Percentiles rank a stretch among this genome's conserved stretches.
Evolutionary conservation across 2,329 filamentous ascomycete genomes (phyloP).

Genomic region (Incumbomyces delicatus): DNA sequence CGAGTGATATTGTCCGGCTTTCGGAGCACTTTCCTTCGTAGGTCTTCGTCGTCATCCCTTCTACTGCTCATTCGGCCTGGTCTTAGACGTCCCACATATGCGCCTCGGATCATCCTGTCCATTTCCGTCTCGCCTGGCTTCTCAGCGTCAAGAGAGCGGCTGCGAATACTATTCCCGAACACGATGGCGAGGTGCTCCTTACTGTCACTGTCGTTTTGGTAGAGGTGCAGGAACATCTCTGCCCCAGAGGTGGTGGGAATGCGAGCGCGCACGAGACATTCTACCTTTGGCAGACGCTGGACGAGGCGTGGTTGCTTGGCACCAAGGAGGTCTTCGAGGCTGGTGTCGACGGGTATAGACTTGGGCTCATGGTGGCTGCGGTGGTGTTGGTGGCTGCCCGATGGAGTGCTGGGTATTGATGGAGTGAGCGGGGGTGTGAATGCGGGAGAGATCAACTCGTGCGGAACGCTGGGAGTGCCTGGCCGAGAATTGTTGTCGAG

Average conservation of each 20-base stretch:
- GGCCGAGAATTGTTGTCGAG: conserved; percentile 20
- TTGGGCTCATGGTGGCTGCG: conserved; percentile 27
- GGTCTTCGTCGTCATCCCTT: conserved; percentile 33
- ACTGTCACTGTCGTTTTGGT: conserved; percentile 82
- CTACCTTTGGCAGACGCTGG: conserved; percentile 68
- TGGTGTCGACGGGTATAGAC: conserved; percentile 35
- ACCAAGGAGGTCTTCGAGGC: conserved; percentile 21
- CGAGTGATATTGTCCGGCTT: neutral
- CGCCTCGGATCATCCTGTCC: conserved; percentile 79
- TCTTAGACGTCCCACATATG: conserved; percentile 78
- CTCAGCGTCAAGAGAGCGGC: conserved; percentile 46
- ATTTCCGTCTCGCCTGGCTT: conserved; percentile 40
- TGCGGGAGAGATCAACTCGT: conserved; percentile 44
- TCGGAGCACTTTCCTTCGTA: conserved; percentile 3
- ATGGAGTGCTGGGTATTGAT: conserved; percentile 27
- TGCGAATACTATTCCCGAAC: conserved; percentile 77
- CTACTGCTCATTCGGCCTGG: conserved; percentile 74
- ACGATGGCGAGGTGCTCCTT: conserved; percentile 98
- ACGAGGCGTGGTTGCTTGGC: conserved; percentile 62
- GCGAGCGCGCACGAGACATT: conserved; percentile 85
- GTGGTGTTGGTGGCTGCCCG: conserved; percentile 24
- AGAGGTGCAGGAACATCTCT: conserved; percentile 95
- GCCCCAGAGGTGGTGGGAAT: conserved; percentile 87
- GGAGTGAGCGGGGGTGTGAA: conserved; percentile 39
- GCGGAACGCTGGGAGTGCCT: conserved; percentile 39